These are phyloP conservation scores for Pythium monospermum DNA, from an alignment of 352 stramenopile species.

Conservation along the genomic window DNA sequence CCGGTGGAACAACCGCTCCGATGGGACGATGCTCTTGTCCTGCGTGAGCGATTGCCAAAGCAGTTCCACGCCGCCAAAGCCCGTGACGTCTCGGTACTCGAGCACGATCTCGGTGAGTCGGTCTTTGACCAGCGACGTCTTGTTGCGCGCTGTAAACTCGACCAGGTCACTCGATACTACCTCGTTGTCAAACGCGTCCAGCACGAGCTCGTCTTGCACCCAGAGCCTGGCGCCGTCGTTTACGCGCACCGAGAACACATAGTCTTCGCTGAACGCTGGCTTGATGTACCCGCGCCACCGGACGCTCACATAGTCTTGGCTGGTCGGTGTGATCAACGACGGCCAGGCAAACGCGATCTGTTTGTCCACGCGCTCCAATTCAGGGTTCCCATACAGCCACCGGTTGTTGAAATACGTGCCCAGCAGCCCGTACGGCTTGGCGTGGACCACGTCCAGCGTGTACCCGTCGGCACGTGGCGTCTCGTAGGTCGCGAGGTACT, in stretches of 20 bases:
- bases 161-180: slow-evolving; percentile 7
- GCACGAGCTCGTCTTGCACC: slow-evolving; percentile 71
- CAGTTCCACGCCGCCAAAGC: slow-evolving; percentile 75
- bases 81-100: slow-evolving; percentile 92
- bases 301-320: slow-evolving; percentile 92
- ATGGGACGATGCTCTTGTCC: slow-evolving; percentile 80
- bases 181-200: slow-evolving; percentile 82
- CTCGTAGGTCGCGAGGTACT: slow-evolving; percentile 88
- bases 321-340: slow-evolving; percentile 86
- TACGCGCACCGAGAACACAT: slow-evolving; percentile 69
- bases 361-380: slow-evolving; percentile 82
- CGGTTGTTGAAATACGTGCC: slow-evolving; percentile 96
- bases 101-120: slow-evolving; percentile 47
- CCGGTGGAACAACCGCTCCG: slow-evolving; percentile 81
- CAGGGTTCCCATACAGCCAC: slow-evolving; percentile 88
- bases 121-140: slow-evolving; percentile 19
- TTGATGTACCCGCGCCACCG: slow-evolving; percentile 89
- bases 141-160: slow-evolving; percentile 14
- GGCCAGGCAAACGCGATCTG: slow-evolving; percentile 91
- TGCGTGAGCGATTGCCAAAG: slow-evolving; percentile 89
- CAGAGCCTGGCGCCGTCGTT: slow-evolving; percentile 86
- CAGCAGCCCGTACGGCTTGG: slow-evolving; percentile 72
- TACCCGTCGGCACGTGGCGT: slow-evolving; percentile 85
- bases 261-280: slow-evolving; percentile 77
- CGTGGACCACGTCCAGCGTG: slow-evolving; percentile 76